Conservation (phyloP, 768 basidiomycete species). For the Cystofilobasidium capitatum region DNA sequence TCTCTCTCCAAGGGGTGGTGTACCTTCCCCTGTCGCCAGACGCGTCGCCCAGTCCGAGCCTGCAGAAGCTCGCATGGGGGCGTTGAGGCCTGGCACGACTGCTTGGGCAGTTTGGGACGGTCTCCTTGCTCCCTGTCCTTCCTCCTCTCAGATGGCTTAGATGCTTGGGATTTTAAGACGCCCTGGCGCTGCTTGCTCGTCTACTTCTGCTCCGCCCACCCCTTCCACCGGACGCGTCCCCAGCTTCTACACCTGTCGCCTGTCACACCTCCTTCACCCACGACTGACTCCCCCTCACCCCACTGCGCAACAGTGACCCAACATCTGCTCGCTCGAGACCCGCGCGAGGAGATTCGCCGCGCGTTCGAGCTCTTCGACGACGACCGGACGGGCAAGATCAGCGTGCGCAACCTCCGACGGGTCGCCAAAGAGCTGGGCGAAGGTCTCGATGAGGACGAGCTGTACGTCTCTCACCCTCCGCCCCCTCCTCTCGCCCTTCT, state of each 20-base stretch:
- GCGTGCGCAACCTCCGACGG: constrained; percentile 73
- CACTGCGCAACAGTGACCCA: constrained; percentile 64
- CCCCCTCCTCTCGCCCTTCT: background rate
- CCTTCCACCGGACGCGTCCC: too few species aligned
- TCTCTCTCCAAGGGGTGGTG: too few species aligned
- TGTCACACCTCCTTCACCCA: background rate
- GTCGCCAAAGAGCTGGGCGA: constrained; percentile 98
- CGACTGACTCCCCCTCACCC: background rate
- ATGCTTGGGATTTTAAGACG: too few species aligned
- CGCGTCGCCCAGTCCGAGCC: too few species aligned
- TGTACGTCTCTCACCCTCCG: constrained; percentile 51
- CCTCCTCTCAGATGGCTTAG: too few species aligned
- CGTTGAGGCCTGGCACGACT: too few species aligned
- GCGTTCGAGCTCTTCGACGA: constrained; percentile 97
- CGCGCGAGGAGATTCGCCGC: constrained; percentile 87
- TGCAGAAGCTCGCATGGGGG: too few species aligned
- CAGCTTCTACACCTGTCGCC: background rate
- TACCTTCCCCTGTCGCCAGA: too few species aligned
- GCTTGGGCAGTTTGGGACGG: too few species aligned
- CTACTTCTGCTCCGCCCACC: background rate
- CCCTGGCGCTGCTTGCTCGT: too few species aligned
- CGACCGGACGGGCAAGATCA: constrained; percentile 89
- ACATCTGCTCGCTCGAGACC: constrained; percentile 83
- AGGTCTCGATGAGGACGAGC: constrained; percentile 84
- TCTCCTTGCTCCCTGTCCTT: too few species aligned